Base-by-base conservation (phyloP, 768 basidiomycete genomes). In the Auriscalpium microsporum region DNA sequence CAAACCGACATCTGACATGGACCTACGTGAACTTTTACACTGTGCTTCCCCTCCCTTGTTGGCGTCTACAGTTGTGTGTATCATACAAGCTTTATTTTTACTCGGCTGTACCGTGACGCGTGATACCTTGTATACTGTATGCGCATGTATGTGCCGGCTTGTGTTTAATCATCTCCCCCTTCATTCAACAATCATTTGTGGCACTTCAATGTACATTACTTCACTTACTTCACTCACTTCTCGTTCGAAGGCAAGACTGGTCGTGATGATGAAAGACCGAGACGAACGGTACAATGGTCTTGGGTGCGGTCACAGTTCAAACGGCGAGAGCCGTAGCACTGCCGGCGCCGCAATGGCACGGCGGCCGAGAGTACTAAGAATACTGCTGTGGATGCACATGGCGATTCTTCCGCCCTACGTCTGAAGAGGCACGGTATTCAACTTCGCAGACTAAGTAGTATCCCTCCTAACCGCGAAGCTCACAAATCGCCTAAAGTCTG, bases 401-500 rank as follows among this genome's bases (percentile, higher is more conserved):
- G 28, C 28, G 28, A 28, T 28, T 28, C 28, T 28, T 28, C 28
- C 28, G 28, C 28, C 5, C 28, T 28, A 28, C 7, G 28, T 28
- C 28, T 28, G 28, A 28, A 28, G 28, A 28, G 28, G 28, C 28
- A 28, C 28, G 28, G 28, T 9, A 42, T 42, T 4, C 17, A 42
- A 13, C 50, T 56, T 23, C 50, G 59, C 55, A 45, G 55, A 53
- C n/a, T 53, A 51, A 16, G 60, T 48, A 28, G 83, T 73, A 59
- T 92, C 91, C 60, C 90, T 80, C 65, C 92, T 75, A 58, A 92
- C 72, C 0, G 90, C 92, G 68, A 96, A 95, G 61, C 83, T 91
- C 46, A 96, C 90, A 65, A 96, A 86, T 16, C 93, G 76, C 62
- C 86, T 75, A 63, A 95, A 84, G 63, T 94, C 93, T 2, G 90